Percentiles rank a stretch among this genome's conserved stretches.
Conservation (phyloP, 2,329 filamentous ascomycete species). For the Incumbomyces delicatus region DNA sequence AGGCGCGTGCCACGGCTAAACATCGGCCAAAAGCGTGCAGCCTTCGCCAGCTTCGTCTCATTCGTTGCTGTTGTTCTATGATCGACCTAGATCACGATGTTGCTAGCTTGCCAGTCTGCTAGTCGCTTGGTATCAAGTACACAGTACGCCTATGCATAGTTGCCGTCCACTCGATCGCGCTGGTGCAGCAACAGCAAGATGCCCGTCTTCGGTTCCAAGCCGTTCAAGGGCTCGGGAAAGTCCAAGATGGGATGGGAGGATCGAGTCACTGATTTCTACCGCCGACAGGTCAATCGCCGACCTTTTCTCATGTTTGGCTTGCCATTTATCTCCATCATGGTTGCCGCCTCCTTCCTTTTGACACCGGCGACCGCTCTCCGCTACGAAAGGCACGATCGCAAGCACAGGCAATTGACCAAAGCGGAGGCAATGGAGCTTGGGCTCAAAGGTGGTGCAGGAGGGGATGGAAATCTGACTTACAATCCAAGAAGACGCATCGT, state of each 20-base stretch:
- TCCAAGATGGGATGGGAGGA: constrained; percentile 45
- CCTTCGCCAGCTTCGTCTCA: too few relatives aligned
- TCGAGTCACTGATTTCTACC: constrained; percentile 66
- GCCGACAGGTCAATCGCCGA: constrained; percentile 60
- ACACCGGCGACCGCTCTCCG: constrained; percentile 88
- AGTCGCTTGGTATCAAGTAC: too few relatives aligned
- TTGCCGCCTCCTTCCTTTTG: constrained; percentile 85
- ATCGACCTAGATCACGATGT: too few relatives aligned
- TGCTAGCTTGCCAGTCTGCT: too few relatives aligned
- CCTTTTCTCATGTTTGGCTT: constrained; percentile 91
- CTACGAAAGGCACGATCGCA: constrained; percentile 87
- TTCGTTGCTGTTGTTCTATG: too few relatives aligned
- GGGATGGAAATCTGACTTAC: constrained; percentile 57
- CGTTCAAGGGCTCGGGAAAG: constrained; percentile 45
- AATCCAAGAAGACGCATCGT: constrained; percentile 32
- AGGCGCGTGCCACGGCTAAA: not conserved
- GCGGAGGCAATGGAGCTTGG: constrained; percentile 81
- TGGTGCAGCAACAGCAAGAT: constrained; percentile 29
- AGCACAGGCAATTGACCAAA: constrained; percentile 71
- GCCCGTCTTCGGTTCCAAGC: constrained; percentile 59
- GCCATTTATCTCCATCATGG: constrained; percentile 81
- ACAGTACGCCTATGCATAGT: too few relatives aligned
- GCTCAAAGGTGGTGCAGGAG: constrained; percentile 62
- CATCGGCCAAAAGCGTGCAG: not conserved
- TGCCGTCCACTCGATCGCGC: not conserved